Percentiles rank a stretch among this genome's conserved stretches.
Conservation (phyloP, 305 asterid genomes). For the Fraxinus sp. region DNA sequence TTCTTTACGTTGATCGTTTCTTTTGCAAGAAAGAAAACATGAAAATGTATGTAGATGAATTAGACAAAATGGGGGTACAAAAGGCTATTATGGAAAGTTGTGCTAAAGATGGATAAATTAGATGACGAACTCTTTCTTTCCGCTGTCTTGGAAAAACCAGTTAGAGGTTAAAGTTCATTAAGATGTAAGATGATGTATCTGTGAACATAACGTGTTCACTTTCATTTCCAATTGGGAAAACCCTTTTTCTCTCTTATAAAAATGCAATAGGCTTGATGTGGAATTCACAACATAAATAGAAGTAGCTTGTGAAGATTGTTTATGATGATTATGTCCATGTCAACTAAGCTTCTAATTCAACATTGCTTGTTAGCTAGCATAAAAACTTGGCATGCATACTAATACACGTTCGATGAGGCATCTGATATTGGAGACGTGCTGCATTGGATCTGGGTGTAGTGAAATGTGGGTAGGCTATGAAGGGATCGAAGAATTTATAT, state of each 20-base stretch:
- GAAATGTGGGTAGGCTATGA: too few relatives aligned
- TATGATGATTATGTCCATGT: not conserved
- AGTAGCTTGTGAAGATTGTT: not conserved
- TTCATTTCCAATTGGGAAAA: not conserved
- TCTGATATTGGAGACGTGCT: too few relatives aligned
- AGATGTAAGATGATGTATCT: not conserved
- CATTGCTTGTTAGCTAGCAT: not conserved
- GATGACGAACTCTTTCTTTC: not conserved
- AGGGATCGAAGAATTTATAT: too few relatives aligned
- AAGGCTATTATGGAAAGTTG: not conserved
- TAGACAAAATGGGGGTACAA: not conserved
- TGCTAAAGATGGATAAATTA: not conserved
- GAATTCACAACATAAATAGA: not conserved
- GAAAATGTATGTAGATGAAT: not conserved
- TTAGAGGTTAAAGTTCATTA: not conserved
- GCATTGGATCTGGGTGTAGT: too few relatives aligned
- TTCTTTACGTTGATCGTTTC: not conserved
- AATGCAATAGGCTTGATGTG: not conserved
- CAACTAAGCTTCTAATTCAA: not conserved
- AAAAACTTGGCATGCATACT: not conserved
- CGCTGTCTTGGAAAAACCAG: not conserved
- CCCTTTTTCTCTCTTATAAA: not conserved
- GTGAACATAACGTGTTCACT: not conserved
- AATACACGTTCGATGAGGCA: not conserved
- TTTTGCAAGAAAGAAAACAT: not conserved